Evolutionary conservation across 441 rosid species (phyloP).

Genomic region (Melastoma candidum): DNA sequence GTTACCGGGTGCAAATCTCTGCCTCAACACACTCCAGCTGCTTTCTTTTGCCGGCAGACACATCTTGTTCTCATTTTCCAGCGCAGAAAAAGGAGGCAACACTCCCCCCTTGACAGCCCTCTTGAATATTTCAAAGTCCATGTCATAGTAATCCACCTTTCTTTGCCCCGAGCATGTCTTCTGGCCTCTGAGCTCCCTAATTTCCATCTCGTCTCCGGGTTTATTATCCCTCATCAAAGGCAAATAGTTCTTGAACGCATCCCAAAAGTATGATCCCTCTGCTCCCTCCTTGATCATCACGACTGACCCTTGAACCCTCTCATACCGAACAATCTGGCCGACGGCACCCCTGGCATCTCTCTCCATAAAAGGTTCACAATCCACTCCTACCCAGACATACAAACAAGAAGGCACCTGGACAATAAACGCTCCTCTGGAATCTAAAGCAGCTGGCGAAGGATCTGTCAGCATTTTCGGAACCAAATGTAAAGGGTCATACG

Average conservation of each 20-base stretch:
- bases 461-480: constrained; percentile 86
- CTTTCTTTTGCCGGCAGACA: constrained; percentile 87
- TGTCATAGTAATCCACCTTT: constrained; percentile 57
- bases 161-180: constrained; percentile 51
- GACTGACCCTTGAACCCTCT: constrained; percentile 71
- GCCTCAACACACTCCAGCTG: constrained; percentile 76
- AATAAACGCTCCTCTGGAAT: constrained; percentile 95
- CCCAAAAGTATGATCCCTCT: constrained; percentile 82
- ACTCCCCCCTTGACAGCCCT: constrained; percentile 83
- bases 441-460: constrained; percentile 66
- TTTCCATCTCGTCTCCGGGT: constrained; percentile 22
- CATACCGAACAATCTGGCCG: constrained; percentile 88
- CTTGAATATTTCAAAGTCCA: constrained; percentile 80
- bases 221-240: constrained; percentile 51
- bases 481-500: constrained; percentile 94
- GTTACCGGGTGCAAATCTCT: constrained; percentile 64
- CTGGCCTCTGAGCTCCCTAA: constrained; percentile 22
- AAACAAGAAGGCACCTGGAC: constrained; percentile 74
- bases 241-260: constrained; percentile 57
- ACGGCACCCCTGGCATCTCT: constrained; percentile 94
- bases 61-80: constrained; percentile 73
- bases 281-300: constrained; percentile 72
- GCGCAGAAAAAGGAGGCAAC: constrained; percentile 76
- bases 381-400: constrained; percentile 81
- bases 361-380: constrained; percentile 77